These are phyloP conservation scores for Dissophora globulifera DNA, from an alignment of 192 early-diverging fungal genomes.

Conservation along the genomic window DNA sequence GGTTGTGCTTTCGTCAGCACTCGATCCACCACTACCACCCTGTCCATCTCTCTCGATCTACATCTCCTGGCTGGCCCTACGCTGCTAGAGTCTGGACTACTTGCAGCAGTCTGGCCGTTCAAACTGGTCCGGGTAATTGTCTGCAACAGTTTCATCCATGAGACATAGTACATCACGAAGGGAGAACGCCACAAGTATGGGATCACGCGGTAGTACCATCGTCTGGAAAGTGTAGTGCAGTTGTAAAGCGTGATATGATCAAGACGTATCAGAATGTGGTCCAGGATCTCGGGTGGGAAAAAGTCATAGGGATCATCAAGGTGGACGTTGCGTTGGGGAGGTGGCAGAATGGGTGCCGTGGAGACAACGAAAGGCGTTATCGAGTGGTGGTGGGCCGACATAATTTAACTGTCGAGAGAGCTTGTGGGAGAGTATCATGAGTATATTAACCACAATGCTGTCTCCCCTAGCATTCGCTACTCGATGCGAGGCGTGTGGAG, in stretches of 20 bases:
- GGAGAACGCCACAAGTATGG: constrained; percentile 39
- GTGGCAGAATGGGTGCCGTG: too few species aligned
- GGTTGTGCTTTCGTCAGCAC: too few species aligned
- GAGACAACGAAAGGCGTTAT: too few species aligned
- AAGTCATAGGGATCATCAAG: constrained; percentile 12
- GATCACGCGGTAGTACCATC: constrained; percentile 25
- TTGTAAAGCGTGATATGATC: constrained; percentile 7
- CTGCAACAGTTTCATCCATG: constrained; percentile 29
- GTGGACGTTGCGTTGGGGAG: too few species aligned
- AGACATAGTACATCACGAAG: constrained; percentile 33
- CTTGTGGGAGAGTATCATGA: too few species aligned
- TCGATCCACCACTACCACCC: too few species aligned
- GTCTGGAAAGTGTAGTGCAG: constrained; percentile 21
- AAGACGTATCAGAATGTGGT: constrained; percentile 12
- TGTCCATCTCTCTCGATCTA: constrained; percentile 3
- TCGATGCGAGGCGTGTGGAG: too few species aligned
- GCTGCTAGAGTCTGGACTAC: not conserved
- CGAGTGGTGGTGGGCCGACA: too few species aligned
- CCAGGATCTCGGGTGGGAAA: constrained; percentile 27
- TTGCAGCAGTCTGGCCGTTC: not conserved
- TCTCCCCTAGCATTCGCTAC: too few species aligned
- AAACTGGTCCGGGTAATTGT: not conserved
- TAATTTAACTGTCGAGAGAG: too few species aligned
- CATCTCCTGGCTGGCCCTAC: not conserved
- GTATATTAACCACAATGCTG: too few species aligned